Evolutionary conservation across 257 asterid genomes (phyloP), one percentile per base, ranked within the genome.

Genomic region (Eucommia ulmoides): DNA sequence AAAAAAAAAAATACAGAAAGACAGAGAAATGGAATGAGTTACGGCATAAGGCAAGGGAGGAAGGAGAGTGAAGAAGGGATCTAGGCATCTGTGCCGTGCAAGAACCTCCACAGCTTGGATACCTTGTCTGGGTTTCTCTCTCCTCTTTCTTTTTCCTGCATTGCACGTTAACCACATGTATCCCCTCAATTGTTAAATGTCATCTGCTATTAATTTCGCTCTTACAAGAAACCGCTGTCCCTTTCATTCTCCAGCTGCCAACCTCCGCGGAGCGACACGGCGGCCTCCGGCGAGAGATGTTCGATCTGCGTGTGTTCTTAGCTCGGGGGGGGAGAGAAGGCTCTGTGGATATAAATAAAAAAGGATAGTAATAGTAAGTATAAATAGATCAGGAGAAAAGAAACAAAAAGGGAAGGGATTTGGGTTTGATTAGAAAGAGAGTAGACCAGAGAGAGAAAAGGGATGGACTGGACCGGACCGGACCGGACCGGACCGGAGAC

Each of bases 21-120:
- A 49, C 25, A 59, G 53, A 68, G 62, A 68, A 70, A 62, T 53
- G 73, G 94, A 78, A 87, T 83, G 70, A 73, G 79, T 84, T 79
- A 82, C 74, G 92, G 84, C 78, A 65, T 63, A 83, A 81, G 91
- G 82, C 77, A 79, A 81, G 88, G 86, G 49, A 23, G 55, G 58
- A 60, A 58, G 65, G 57, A 56, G 76, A 75, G 66, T 67, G 80
- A 55, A 74, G 83, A 66, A 86, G 94, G 79, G 92, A 88, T 88
- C 93, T 80, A 75, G 85, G 86, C 66, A 71, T 76, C 85, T 75
- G 88, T 84, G 93, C 82, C 95, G 92, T 77, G 97, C 85, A 88
- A 78, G 64, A 73, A 78, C 82, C 80, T 74, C 70, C 92, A 71
- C 68, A 64, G 54, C 76, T 62, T 29, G 62, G 65, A 58, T 56